Conservation (phyloP, 192 early-diverging fungal genomes). For the Phlyctochytrium bullatum region DNA sequence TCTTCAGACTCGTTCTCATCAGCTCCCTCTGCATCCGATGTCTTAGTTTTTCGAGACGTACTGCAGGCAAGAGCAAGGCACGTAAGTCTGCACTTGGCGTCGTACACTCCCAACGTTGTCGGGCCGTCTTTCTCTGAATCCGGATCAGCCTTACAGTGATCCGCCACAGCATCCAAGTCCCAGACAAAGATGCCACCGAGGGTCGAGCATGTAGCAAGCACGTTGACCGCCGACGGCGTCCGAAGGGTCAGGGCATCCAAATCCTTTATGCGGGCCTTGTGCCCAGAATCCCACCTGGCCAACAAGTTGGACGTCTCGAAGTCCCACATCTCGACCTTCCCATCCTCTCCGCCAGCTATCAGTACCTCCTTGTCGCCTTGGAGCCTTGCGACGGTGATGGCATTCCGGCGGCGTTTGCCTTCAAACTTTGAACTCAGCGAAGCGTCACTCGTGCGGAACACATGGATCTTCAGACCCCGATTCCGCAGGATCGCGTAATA, state of each 20-base stretch:
- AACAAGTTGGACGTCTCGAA: slow-evolving; percentile 7
- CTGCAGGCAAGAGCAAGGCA: slow-evolving; percentile 35
- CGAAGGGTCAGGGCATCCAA: slow-evolving; percentile 21
- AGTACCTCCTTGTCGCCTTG: slow-evolving; percentile 11
- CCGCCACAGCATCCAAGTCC: slow-evolving; percentile 34
- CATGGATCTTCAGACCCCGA: slow-evolving; percentile 27
- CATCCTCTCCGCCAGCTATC: slow-evolving; percentile 41
- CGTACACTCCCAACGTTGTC: slow-evolving; percentile 33
- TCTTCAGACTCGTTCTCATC: too few species aligned
- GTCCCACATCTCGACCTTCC: slow-evolving; percentile 25
- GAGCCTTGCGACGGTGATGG: not conserved
- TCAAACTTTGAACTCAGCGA: not conserved
- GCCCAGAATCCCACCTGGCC: slow-evolving; percentile 28
- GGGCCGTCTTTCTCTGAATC: not conserved
- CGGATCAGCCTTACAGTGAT: too few species aligned
- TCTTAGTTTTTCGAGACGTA: too few species aligned
- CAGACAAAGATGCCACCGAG: slow-evolving; percentile 47
- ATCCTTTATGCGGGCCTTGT: slow-evolving; percentile 47
- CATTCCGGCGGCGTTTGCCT: slow-evolving; percentile 23
- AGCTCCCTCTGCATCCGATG: too few species aligned
- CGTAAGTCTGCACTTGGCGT: slow-evolving; percentile 45
- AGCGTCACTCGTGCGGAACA: slow-evolving; percentile 16
- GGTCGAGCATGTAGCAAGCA: slow-evolving; percentile 44
- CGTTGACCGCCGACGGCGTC: slow-evolving; percentile 15
- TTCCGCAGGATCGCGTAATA: slow-evolving; percentile 40